Evolutionary conservation across 2,329 filamentous ascomycete genomes (phyloP), one percentile per base, ranked within the genome.

Genomic region (Penicillium sp.): DNA sequence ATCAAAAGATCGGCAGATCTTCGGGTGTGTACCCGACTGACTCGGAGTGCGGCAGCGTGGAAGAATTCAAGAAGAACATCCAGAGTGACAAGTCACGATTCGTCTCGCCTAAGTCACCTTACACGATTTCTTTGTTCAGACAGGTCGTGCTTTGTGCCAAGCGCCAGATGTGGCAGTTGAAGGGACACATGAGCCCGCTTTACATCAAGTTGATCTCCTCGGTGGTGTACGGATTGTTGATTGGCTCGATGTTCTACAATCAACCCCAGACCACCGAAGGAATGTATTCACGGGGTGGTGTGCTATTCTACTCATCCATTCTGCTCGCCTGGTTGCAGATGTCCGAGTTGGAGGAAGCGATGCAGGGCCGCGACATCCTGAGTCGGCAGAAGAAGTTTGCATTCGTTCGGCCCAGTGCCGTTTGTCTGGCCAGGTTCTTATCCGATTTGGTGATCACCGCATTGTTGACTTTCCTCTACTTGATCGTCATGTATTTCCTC

Each of bases 201-300:
- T 86, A 85, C 66, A 91, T 88, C 44, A 92, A 91, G 59, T 78
- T 89, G 48, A 86, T 89, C 69, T 89, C 89, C 63, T 87, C 89
- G 59, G 75, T 92, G 47, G 79, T 86, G 49, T 88, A 89, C 67
- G 82, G 77, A 31, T 77, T 93, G 13, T 85, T 93, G 56, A 84
- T 91, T 44, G 88, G 88, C 1, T 89, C 86, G 1, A 81, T 92
- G 43, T 92, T 92, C 71, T 89, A 90, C 65, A 86, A 83, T 7
- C 77, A 83, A 59, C 73, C 82, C 0, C 66, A 77, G 2, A 77
- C 80, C 49, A 85, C 83, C 0, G 77, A 75, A 14, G 85, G 83
- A 21, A 81, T 83, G 32, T 87, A 86, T 66, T 76, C 78, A 3
- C 77, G 84, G 52, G 84, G 84, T 16, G 85, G 85, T 59, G 76